These are phyloP conservation scores for Candida endomychidarum DNA, from an alignment of 805 yeast genomes.

Conservation along the genomic window DNA sequence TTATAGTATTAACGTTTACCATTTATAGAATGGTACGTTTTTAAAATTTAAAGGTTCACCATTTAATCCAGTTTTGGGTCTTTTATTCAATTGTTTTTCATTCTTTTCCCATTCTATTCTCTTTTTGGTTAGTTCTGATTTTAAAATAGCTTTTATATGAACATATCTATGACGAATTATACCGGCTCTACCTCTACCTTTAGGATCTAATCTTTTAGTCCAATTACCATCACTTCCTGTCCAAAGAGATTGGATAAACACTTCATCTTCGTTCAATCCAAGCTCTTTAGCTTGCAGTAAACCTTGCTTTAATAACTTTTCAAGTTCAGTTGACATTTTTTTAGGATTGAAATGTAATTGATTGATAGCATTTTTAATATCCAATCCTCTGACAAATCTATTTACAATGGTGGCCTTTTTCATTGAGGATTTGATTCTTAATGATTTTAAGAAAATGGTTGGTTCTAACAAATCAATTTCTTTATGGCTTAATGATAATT, in stretches of 20 bases:
- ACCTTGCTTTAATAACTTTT: slow-evolving; percentile 70
- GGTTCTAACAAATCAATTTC: slow-evolving; percentile 87
- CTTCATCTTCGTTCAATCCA: slow-evolving; percentile 56
- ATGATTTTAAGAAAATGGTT: slow-evolving; percentile 75
- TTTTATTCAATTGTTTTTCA: slow-evolving; percentile 46
- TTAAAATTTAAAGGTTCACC: slow-evolving; percentile 44
- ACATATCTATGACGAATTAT: slow-evolving; percentile 71
- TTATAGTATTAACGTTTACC: slow-evolving; percentile 23
- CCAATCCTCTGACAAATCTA: slow-evolving; percentile 70
- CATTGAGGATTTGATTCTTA: slow-evolving; percentile 81
- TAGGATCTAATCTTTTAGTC: slow-evolving; percentile 69
- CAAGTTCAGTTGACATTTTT: slow-evolving; percentile 76
- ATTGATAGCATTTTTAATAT: slow-evolving; percentile 77
- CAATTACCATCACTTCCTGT: slow-evolving; percentile 84
- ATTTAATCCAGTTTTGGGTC: slow-evolving; percentile 52
- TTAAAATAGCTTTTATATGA: slow-evolving; percentile 77
- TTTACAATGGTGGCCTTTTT: slow-evolving; percentile 83
- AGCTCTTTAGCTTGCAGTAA: slow-evolving; percentile 63
- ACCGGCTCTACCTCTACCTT: slow-evolving; percentile 91
- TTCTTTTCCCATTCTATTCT: slow-evolving; percentile 61
- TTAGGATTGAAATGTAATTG: slow-evolving; percentile 88
- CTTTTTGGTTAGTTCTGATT: slow-evolving; percentile 60
- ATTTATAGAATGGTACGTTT: slow-evolving; percentile 41
- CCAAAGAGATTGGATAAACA: slow-evolving; percentile 84
- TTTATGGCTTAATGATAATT: slow-evolving; percentile 54